A percentile compares a stretch with the other conserved stretches of the same genome.
phyloP scores from a whole-genome alignment of 768 basidiomycete genomes.

The Lanmaoa rubissima region DNA sequence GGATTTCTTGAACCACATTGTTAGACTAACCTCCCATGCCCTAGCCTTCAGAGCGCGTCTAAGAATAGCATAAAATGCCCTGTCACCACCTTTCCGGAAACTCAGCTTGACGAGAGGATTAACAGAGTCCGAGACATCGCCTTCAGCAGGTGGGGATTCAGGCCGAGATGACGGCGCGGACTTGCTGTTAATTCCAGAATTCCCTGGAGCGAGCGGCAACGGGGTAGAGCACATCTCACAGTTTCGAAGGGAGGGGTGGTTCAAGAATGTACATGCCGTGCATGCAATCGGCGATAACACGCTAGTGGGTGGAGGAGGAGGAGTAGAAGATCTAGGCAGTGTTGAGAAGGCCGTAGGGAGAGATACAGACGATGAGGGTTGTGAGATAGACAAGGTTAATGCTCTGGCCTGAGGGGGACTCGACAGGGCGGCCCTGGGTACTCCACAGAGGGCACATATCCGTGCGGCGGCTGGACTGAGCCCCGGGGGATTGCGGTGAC shows the following conservation, averaged over 20 bases:
- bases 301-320: constrained; percentile 14
- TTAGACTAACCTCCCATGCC: constrained; percentile 64
- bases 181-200: constrained; percentile 37
- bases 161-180: constrained; percentile 70
- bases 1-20: background rate
- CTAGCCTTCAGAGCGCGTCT: constrained; percentile 68
- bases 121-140: constrained; percentile 26
- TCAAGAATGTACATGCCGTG: constrained; percentile 89
- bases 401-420: constrained; percentile 23
- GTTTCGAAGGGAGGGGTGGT: constrained; percentile 63
- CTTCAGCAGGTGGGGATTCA: constrained; percentile 42
- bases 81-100: constrained; percentile 90
- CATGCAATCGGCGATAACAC: constrained; percentile 54
- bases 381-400: constrained; percentile 39
- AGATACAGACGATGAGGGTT: constrained; percentile 39
- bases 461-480: constrained; percentile 64
- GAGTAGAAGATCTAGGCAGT: constrained; percentile 15
- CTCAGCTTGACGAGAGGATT: constrained; percentile 72
- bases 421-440: constrained; percentile 49
- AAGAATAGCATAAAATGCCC: constrained; percentile 73
- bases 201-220: constrained; percentile 41
- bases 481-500: constrained; percentile 75
- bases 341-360: constrained; percentile 26
- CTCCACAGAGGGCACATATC: constrained; percentile 83
- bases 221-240: constrained; percentile 89